These are phyloP conservation scores for Ogataea ganodermae DNA, from an alignment of 805 yeast genomes.

Conservation along the genomic window DNA sequence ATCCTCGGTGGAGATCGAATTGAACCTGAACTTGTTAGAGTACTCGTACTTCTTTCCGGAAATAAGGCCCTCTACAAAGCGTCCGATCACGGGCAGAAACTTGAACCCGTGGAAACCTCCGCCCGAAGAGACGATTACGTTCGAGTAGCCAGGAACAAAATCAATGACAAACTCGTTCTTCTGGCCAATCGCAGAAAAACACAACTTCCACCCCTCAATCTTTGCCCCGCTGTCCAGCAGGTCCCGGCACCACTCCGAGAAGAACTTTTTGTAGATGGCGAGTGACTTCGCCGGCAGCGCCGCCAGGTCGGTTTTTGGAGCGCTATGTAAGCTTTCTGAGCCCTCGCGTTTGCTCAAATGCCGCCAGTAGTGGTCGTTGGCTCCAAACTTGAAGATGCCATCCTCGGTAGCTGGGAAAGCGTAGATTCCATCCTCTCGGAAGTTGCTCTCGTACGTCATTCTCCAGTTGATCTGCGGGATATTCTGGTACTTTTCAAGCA, in stretches of 20 bases:
- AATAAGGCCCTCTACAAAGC: constrained; percentile 15
- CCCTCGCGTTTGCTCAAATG: constrained; percentile 1
- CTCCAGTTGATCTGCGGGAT: constrained; percentile 37
- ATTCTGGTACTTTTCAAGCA: constrained; percentile 34
- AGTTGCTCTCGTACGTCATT: constrained; percentile 17
- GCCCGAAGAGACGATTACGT: constrained; percentile 15
- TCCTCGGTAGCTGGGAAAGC: constrained; percentile 22
- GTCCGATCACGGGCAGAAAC: constrained; percentile 24
- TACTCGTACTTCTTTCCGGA: constrained; percentile 15
- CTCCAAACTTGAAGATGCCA: constrained; percentile 17
- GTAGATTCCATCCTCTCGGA: constrained; percentile 18
- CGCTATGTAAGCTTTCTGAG: constrained; percentile 2
- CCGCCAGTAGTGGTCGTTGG: constrained; percentile 18
- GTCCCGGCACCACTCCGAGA: constrained; percentile 10
- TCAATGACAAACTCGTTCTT: constrained; percentile 18
- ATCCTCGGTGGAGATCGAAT: constrained; percentile 9
- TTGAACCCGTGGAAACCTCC: constrained; percentile 22
- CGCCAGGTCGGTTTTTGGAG: constrained; percentile 11
- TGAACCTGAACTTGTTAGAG: constrained; percentile 18
- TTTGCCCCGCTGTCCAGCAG: constrained; percentile 2
- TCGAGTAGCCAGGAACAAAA: constrained; percentile 14
- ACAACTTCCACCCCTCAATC: constrained; percentile 8
- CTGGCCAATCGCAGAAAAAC: constrained; percentile 12
- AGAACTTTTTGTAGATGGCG: constrained; percentile 12
- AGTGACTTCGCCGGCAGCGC: constrained; percentile 13